A percentile compares a stretch with the other conserved stretches of the same genome.
Conservation (phyloP, 352 stramenopile genomes). For the Thalassiosira oceanica region DNA sequence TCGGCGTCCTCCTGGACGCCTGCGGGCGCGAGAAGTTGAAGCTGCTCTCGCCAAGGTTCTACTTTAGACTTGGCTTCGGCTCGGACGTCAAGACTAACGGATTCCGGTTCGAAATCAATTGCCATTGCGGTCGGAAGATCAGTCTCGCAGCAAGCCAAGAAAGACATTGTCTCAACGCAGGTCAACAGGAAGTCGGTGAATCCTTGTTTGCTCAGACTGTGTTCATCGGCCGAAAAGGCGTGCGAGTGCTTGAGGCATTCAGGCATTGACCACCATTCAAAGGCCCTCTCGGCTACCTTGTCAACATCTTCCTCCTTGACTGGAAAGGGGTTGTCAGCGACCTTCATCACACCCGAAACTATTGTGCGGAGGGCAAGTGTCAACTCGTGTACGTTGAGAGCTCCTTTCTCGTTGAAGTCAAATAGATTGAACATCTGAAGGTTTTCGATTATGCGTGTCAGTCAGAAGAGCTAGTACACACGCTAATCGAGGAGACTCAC, state of each 20-base stretch:
- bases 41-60: constrained; percentile 38
- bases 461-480: too few species aligned
- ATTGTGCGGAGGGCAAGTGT: constrained; percentile 28
- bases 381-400: constrained; percentile 24
- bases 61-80: background rate
- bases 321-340: background rate
- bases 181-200: constrained; percentile 25
- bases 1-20: background rate
- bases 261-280: constrained; percentile 6
- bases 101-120: constrained; percentile 16
- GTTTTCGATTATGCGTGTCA: too few species aligned
- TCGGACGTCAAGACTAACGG: background rate
- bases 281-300: constrained; percentile 24
- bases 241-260: constrained; percentile 14
- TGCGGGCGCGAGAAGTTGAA: constrained; percentile 22
- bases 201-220: constrained; percentile 30
- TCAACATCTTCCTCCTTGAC: constrained; percentile 22
- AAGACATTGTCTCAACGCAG: constrained; percentile 27
- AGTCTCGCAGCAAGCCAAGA: too few species aligned
- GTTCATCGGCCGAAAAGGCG: constrained; percentile 15
- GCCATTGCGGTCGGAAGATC: too few species aligned
- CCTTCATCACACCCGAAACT: constrained; percentile 15
- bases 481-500: too few species aligned
- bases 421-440: constrained; percentile 45
- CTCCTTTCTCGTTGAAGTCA: constrained; percentile 32